Conservation (phyloP, 2,329 filamentous ascomycete genomes). For the Ambrosiella xylebori region DNA sequence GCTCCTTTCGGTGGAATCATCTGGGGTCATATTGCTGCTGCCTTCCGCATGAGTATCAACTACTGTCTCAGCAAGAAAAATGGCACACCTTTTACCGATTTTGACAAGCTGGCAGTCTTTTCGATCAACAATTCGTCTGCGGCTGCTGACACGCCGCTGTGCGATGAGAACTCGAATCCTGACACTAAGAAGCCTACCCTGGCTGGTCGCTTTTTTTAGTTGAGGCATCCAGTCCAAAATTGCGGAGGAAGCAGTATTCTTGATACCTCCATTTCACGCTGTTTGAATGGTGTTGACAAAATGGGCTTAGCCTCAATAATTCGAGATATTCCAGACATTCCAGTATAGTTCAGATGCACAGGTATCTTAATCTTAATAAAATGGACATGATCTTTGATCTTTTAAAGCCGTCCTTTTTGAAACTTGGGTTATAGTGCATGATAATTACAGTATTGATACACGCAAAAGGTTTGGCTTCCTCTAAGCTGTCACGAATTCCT, state of each 20-base stretch:
- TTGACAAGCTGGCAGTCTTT: slow-evolving; percentile 3
- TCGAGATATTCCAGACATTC: too few relatives aligned
- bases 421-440: slow-evolving; percentile 12
- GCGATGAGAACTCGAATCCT: slow-evolving; percentile 14
- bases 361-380: too few relatives aligned
- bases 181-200: slow-evolving; percentile 18
- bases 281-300: not conserved
- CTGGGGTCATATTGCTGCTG: slow-evolving; percentile 49
- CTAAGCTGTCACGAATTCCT: not conserved
- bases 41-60: slow-evolving; percentile 39
- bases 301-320: too few relatives aligned
- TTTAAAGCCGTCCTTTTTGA: not conserved
- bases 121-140: not conserved
- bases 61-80: slow-evolving; percentile 37
- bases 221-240: not conserved
- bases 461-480: slow-evolving; percentile 9
- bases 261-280: not conserved
- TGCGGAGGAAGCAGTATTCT: not conserved
- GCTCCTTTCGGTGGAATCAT: slow-evolving; percentile 60
- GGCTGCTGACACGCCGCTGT: slow-evolving; percentile 1
- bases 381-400: too few relatives aligned
- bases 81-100: slow-evolving; percentile 46
- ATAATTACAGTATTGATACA: slow-evolving; percentile 12
- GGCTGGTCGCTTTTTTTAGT: slow-evolving; percentile 37
- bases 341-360: too few relatives aligned